Conservation (phyloP, 345 rosid genomes). For the Gossypium thurberi region DNA sequence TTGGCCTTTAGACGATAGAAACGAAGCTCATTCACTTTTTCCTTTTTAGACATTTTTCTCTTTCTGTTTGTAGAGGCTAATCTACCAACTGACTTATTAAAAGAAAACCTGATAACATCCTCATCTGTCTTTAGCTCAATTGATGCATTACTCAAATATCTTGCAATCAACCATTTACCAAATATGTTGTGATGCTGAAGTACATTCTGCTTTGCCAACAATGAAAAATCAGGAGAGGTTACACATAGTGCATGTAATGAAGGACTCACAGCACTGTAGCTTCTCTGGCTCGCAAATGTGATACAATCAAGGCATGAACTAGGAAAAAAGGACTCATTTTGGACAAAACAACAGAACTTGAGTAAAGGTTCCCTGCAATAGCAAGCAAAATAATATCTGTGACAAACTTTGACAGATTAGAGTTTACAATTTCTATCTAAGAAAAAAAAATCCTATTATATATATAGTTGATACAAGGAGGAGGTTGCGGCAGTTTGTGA, state of each 20-base stretch:
- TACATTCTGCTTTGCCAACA: neutral
- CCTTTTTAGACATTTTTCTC: constrained; percentile 58
- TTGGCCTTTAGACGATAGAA: constrained; percentile 80
- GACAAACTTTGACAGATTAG: neutral
- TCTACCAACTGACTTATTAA: constrained; percentile 26
- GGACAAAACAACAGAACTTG: constrained; percentile 18
- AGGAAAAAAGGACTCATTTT: constrained; percentile 15
- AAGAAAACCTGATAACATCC: constrained; percentile 61
- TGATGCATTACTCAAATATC: constrained; percentile 41
- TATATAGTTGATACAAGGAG: too few species aligned
- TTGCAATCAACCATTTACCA: constrained; percentile 20
- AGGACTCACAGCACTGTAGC: constrained; percentile 18
- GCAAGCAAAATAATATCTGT: neutral
- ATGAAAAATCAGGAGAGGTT: constrained; percentile 8
- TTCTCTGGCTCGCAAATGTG: constrained; percentile 12
- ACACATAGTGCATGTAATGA: constrained; percentile 10
- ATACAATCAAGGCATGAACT: constrained; percentile 11
- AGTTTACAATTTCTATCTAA: too few species aligned
- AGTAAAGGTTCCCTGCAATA: constrained; percentile 33
- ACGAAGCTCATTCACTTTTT: constrained; percentile 70
- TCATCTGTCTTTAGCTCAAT: constrained; percentile 52
- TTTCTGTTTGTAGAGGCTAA: constrained; percentile 21
- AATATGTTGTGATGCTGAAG: constrained; percentile 14
- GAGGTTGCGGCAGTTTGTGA: too few species aligned
- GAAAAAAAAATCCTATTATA: too few species aligned